phyloP scores from a whole-genome alignment of 148 eudicot genomes.

The Rhododendron mucronatum region DNA sequence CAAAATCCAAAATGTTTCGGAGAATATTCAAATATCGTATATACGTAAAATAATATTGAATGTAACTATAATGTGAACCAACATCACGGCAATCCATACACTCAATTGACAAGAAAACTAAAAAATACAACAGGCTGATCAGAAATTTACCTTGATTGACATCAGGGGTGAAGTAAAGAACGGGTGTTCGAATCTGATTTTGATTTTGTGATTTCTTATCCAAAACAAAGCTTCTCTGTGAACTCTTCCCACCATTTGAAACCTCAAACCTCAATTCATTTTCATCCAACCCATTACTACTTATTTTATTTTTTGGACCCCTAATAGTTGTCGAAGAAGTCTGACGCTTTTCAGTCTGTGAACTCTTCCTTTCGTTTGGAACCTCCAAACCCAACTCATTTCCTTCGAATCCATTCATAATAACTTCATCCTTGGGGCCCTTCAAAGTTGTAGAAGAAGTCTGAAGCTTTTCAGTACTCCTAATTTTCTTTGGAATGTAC shows the following conservation, averaged over 20 bases:
- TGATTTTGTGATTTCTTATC: background rate
- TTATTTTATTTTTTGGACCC: conserved; percentile 15
- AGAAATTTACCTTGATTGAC: conserved; percentile 24
- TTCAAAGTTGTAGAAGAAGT: conserved; percentile 12
- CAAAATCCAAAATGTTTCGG: background rate
- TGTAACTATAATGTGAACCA: background rate
- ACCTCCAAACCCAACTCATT: conserved; percentile 16
- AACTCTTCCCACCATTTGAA: background rate
- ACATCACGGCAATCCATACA: no score
- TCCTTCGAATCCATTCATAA: conserved; percentile 11
- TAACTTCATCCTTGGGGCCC: conserved; percentile 16
- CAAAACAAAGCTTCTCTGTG: background rate
- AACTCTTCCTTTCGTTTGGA: background rate
- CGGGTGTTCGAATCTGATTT: conserved; percentile 7
- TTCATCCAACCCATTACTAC: conserved; percentile 12
- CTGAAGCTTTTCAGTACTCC: conserved; percentile 19
- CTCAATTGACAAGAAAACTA: background rate
- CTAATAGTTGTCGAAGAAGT: conserved; percentile 12
- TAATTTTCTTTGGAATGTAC: conserved; percentile 53
- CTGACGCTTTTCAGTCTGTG: background rate
- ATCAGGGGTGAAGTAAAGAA: conserved; percentile 8
- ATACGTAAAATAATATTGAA: background rate
- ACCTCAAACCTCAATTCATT: conserved; percentile 16
- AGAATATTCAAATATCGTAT: background rate
- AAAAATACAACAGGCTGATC: background rate